Evolutionary conservation across 345 rosid genomes (phyloP).

Genomic region (Diplotaxis tenuifolia): DNA sequence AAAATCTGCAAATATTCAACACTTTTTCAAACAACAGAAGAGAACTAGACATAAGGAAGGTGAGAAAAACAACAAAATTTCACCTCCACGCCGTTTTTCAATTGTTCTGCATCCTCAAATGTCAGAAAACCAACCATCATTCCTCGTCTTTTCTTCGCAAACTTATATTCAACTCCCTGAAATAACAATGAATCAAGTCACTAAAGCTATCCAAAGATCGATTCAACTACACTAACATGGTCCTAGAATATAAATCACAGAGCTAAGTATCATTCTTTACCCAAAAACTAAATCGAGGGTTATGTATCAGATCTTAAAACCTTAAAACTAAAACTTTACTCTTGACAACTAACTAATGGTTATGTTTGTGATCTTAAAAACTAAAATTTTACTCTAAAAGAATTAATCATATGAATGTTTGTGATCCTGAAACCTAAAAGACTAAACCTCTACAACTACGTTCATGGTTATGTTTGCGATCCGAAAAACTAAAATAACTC

Average conservation of each 20-base stretch:
- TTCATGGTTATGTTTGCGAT: too few relatives aligned
- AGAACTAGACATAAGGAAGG: not conserved
- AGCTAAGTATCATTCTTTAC: not conserved
- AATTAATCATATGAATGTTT: not conserved
- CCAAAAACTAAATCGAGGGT: not conserved
- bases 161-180: conserved; percentile 60
- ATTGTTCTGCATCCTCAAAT: conserved; percentile 64
- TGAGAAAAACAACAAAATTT: not conserved
- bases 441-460: not conserved
- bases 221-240: not conserved
- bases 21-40: not conserved
- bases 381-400: not conserved
- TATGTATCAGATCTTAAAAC: not conserved
- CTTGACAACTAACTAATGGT: not conserved
- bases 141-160: conserved; percentile 78
- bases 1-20: conserved; percentile 48
- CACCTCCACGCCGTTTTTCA: conserved; percentile 63
- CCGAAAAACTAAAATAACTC: too few relatives aligned
- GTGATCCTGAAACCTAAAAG: not conserved
- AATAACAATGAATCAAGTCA: conserved; percentile 1
- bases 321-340: conserved; percentile 39
- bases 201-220: not conserved
- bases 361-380: not conserved
- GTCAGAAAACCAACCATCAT: conserved; percentile 81
- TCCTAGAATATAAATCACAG: not conserved